These are phyloP conservation scores for Saururus chinensis DNA, from an alignment of 164 flowering plant genomes.

Conservation along the genomic window DNA sequence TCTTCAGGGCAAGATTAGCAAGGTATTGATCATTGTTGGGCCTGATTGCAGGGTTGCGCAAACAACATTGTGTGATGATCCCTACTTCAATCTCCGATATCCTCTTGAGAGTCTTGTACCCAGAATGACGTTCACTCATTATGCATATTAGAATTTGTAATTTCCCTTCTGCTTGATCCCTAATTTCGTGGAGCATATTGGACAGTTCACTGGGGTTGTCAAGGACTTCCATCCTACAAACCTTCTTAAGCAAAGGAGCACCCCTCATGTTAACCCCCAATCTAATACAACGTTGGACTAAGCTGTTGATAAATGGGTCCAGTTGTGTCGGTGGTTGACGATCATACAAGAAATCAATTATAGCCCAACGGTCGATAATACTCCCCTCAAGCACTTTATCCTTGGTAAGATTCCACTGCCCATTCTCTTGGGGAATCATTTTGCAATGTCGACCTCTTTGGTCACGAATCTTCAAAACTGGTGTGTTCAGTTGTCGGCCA, in stretches of 20 bases:
- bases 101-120: slow-evolving; percentile 66
- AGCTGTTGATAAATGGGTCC: slow-evolving; percentile 17
- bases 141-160: slow-evolving; percentile 55
- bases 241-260: slow-evolving; percentile 11
- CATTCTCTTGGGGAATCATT: slow-evolving; percentile 28
- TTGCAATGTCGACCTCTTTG: slow-evolving; percentile 5
- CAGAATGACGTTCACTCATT: slow-evolving; percentile 41
- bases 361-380: slow-evolving; percentile 43
- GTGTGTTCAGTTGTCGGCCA: slow-evolving; percentile 52
- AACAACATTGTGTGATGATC: slow-evolving; percentile 60
- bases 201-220: slow-evolving; percentile 15
- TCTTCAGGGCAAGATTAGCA: slow-evolving; percentile 67
- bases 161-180: slow-evolving; percentile 6
- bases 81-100: slow-evolving; percentile 65
- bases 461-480: slow-evolving; percentile 40
- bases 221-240: slow-evolving; percentile 23
- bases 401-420: slow-evolving; percentile 59
- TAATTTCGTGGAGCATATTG: slow-evolving; percentile 18
- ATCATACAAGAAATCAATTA: slow-evolving; percentile 27
- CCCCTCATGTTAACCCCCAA: slow-evolving; percentile 33
- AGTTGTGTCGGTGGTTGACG: slow-evolving; percentile 2
- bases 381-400: slow-evolving; percentile 40
- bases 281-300: slow-evolving; percentile 19
- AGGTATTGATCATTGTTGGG: slow-evolving; percentile 30
- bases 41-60: slow-evolving; percentile 26